Conservation (phyloP, 208 protist genomes). For the Acanthamoeba healyi region DNA sequence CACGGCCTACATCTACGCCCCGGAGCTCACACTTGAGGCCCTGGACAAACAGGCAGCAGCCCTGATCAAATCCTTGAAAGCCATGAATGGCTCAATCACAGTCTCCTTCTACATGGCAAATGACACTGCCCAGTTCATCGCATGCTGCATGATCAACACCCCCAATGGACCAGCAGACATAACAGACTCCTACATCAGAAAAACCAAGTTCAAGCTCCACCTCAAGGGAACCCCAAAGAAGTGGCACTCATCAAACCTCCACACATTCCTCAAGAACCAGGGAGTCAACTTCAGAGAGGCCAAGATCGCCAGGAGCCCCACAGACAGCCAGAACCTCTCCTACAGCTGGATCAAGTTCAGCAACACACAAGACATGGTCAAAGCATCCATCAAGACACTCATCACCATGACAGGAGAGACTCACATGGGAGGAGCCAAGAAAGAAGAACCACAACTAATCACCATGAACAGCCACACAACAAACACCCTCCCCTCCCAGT, state of each 20-base stretch:
- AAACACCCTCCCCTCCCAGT: too few species aligned
- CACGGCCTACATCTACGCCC: neutral
- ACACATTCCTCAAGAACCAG: neutral
- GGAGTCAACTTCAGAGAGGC: neutral
- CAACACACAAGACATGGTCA: neutral
- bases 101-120: neutral
- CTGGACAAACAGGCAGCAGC: neutral
- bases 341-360: slow-evolving; percentile 8
- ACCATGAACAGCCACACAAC: too few species aligned
- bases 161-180: neutral
- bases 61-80: neutral
- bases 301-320: neutral
- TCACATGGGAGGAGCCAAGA: neutral
- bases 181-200: neutral
- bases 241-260: neutral
- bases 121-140: neutral
- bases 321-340: neutral
- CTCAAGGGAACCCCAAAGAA: neutral
- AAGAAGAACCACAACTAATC: too few species aligned
- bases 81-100: neutral
- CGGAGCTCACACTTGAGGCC: neutral
- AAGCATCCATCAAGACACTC: neutral
- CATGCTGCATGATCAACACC: neutral
- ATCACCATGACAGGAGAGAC: neutral
- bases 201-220: neutral